These are phyloP conservation scores for Pseudotulostoma volvatum DNA, from an alignment of 495 filamentous ascomycete genomes.

Conservation along the genomic window DNA sequence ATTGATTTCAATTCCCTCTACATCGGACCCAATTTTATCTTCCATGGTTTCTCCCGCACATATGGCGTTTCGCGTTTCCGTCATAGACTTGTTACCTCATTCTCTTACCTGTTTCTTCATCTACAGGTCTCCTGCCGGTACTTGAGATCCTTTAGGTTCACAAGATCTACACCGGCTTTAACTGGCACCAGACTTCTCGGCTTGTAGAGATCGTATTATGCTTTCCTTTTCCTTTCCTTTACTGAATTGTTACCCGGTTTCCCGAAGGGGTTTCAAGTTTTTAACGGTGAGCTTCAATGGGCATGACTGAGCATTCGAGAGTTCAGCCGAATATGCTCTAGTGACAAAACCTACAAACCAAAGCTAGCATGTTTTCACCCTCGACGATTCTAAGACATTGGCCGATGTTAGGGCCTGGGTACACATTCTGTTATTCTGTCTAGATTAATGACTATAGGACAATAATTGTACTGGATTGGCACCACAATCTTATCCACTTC, in stretches of 20 bases:
- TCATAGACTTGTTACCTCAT: slow-evolving; percentile 25
- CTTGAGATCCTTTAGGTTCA: not conserved
- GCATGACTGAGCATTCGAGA: not conserved
- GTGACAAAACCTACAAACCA: too few relatives aligned
- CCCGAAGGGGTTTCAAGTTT: not conserved
- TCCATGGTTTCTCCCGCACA: slow-evolving; percentile 23
- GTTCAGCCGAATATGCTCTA: not conserved
- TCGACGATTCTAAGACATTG: too few relatives aligned
- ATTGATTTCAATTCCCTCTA: too few relatives aligned
- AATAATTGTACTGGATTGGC: too few relatives aligned
- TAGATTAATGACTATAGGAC: too few relatives aligned
- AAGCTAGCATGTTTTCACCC: too few relatives aligned
- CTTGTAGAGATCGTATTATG: not conserved
- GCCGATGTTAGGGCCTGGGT: too few relatives aligned
- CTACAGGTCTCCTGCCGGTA: too few relatives aligned
- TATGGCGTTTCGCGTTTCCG: slow-evolving; percentile 31
- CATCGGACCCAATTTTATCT: too few relatives aligned
- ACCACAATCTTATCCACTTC: too few relatives aligned
- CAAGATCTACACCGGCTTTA: not conserved
- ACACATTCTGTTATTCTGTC: too few relatives aligned
- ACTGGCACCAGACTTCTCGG: not conserved
- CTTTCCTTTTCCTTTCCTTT: not conserved
- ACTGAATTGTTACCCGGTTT: not conserved
- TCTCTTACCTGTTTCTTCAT: too few relatives aligned
- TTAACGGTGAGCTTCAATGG: not conserved